Evolutionary conservation across 2,329 filamentous ascomycete species (phyloP).

Genomic region (Eurotiales sp.): DNA sequence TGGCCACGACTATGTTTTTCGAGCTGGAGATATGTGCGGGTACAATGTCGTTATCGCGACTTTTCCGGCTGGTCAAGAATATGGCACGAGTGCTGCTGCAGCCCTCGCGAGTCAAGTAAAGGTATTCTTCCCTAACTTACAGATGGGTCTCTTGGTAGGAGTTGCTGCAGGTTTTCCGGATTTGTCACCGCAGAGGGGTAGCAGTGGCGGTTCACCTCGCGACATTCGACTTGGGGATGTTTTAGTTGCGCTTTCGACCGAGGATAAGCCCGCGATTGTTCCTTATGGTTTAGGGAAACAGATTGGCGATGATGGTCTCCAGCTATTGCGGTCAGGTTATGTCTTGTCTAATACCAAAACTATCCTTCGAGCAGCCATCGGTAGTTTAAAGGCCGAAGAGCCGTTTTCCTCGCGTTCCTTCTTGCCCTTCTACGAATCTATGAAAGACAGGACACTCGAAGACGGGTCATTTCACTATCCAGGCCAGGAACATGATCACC

Average conservation of each 20-base stretch:
- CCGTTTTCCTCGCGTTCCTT: neutral
- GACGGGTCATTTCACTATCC: neutral
- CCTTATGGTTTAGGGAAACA: slow-evolving; percentile 36
- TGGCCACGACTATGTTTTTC: slow-evolving; percentile 37
- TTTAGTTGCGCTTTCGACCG: slow-evolving; percentile 26
- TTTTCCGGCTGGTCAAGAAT: slow-evolving; percentile 32
- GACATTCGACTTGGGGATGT: slow-evolving; percentile 40
- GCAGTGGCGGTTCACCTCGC: slow-evolving; percentile 14
- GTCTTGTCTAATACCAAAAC: slow-evolving; percentile 22
- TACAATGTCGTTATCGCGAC: slow-evolving; percentile 38
- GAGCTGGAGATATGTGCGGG: slow-evolving; percentile 33
- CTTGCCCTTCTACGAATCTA: slow-evolving; percentile 1
- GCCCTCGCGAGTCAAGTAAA: slow-evolving; percentile 34
- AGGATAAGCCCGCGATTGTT: slow-evolving; percentile 25
- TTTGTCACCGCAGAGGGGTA: slow-evolving; percentile 8
- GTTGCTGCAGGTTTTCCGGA: slow-evolving; percentile 34
- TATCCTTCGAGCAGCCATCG: slow-evolving; percentile 28
- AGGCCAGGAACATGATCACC: neutral
- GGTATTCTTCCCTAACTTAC: slow-evolving; percentile 33
- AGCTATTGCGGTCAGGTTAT: slow-evolving; percentile 22
- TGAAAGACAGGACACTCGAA: neutral
- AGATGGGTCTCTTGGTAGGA: slow-evolving; percentile 37
- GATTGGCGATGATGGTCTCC: slow-evolving; percentile 22
- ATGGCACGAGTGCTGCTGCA: slow-evolving; percentile 32
- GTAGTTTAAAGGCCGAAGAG: neutral